Percentiles rank a stretch among this genome's conserved stretches.
Conservation (phyloP, 306 rosid genomes). For the Cicer cuneatum region DNA sequence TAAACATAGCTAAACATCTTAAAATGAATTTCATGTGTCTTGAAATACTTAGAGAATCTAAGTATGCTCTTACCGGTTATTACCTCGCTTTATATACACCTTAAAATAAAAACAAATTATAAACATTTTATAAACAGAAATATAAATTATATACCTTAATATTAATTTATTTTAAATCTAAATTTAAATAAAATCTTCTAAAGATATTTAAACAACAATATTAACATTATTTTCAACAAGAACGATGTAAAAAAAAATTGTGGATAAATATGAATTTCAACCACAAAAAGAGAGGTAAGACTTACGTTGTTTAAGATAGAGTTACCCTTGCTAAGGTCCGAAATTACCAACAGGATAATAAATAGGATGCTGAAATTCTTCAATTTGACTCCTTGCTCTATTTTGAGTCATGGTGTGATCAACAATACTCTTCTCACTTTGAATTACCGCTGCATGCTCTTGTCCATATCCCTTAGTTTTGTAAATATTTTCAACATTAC, state of each 20-base stretch:
- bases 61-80: background rate
- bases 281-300: no score
- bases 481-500: background rate
- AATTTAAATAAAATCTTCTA: no score
- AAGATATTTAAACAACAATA: no score
- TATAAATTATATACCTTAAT: no score
- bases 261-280: no score
- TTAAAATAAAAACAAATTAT: no score
- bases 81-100: background rate
- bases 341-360: background rate
- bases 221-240: no score
- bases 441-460: background rate
- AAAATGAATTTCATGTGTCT: background rate
- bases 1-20: no score
- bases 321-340: background rate
- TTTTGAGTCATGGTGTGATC: background rate
- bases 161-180: no score
- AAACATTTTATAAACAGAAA: no score
- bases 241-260: no score
- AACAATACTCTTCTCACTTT: background rate
- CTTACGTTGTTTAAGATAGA: background rate
- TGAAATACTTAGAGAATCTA: background rate
- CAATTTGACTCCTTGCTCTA: background rate
- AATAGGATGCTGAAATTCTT: background rate
- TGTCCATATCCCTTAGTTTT: background rate